Percentiles rank a stretch among this genome's conserved stretches.
Evolutionary conservation across 1,284 basidiomycete species (phyloP).

Genomic region (Pseudozyma hubeiensis): DNA sequence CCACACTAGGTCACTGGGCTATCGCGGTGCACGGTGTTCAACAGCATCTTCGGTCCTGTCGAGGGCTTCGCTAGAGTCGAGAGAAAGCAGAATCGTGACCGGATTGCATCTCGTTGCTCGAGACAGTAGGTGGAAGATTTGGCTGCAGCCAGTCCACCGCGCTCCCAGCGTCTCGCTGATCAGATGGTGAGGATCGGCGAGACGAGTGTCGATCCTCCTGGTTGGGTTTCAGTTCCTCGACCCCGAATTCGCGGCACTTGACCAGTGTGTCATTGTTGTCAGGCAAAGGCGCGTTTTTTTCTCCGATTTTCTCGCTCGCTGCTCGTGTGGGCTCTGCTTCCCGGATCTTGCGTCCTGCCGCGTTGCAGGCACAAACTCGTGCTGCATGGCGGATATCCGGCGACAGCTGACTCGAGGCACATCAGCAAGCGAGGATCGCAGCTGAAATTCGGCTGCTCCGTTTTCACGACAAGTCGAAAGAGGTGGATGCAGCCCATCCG

Average conservation of each 20-base stretch:
- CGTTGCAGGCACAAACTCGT: too few relatives aligned
- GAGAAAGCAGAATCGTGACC: too few relatives aligned
- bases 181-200: conserved; percentile 13
- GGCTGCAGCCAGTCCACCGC: neutral
- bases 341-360: neutral
- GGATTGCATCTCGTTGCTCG: too few relatives aligned
- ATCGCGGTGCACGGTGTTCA: too few relatives aligned
- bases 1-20: neutral
- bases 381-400: conserved; percentile 16
- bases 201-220: conserved; percentile 25
- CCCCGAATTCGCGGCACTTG: conserved; percentile 1
- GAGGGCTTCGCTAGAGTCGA: too few relatives aligned
- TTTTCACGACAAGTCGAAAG: too few relatives aligned
- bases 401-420: conserved; percentile 2
- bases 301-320: conserved; percentile 4
- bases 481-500: too few relatives aligned
- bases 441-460: neutral
- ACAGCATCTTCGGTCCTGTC: too few relatives aligned
- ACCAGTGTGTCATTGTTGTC: neutral
- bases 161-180: neutral
- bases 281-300: conserved; percentile 5
- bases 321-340: neutral
- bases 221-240: conserved; percentile 3
- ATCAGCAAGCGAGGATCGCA: conserved; percentile 30
- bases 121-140: too few relatives aligned